These are phyloP conservation scores for Asterionellopsis glacialis DNA, from an alignment of 108 stramenopile genomes.

Conservation along the genomic window DNA sequence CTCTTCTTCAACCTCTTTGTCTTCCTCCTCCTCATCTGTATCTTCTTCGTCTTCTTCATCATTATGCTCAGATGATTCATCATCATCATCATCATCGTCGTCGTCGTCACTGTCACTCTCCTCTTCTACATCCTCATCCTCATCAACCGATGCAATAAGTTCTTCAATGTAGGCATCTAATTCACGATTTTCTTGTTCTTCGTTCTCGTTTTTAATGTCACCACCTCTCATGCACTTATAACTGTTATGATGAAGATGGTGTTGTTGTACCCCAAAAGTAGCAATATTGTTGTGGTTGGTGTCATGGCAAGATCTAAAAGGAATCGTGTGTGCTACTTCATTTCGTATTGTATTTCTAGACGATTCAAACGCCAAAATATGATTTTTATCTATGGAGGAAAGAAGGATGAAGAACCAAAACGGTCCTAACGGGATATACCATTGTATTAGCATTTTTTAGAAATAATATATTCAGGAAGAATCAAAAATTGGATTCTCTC, in stretches of 20 bases:
- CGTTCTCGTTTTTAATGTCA: background rate
- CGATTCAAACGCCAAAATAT: too few relatives aligned
- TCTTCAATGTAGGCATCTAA: constrained; percentile 21
- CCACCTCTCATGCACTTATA: background rate
- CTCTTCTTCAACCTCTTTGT: constrained; percentile 4
- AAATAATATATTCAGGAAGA: too few relatives aligned
- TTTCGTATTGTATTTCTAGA: too few relatives aligned
- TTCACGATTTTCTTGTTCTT: constrained; percentile 2
- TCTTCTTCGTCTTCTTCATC: background rate
- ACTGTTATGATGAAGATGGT: background rate
- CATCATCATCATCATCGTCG: background rate
- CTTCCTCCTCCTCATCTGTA: background rate
- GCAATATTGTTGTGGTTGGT: background rate
- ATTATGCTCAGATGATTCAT: background rate
- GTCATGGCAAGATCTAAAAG: background rate
- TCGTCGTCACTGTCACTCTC: background rate
- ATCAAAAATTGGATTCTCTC: too few relatives aligned
- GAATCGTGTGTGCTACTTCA: background rate
- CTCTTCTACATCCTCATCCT: background rate
- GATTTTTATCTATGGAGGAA: too few relatives aligned
- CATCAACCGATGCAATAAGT: constrained; percentile 6
- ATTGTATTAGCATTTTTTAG: too few relatives aligned
- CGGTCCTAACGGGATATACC: too few relatives aligned
- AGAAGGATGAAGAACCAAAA: too few relatives aligned
- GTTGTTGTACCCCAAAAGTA: background rate